Percentiles rank a stretch among this genome's conserved stretches.
These are phyloP conservation scores for Lodderomyces parapsilosis DNA, from an alignment of 1,139 yeast species.

Conservation along the genomic window DNA sequence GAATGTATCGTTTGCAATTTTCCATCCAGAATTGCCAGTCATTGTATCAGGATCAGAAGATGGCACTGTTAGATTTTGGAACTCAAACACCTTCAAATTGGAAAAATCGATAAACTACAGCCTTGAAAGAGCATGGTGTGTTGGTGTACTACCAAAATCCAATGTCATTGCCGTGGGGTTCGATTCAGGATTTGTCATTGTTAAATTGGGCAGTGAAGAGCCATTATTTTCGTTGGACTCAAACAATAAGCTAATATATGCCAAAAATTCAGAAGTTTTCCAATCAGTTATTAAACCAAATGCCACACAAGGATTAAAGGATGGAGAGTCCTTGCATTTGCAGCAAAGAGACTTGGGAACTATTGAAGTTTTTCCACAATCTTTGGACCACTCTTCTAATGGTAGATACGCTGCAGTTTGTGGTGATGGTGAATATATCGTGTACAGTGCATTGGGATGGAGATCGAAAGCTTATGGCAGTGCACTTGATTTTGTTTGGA, in stretches of 20 bases:
- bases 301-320: constrained; percentile 62
- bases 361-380: constrained; percentile 89
- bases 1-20: constrained; percentile 93
- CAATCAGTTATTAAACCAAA: constrained; percentile 77
- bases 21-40: constrained; percentile 94
- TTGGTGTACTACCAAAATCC: constrained; percentile 71
- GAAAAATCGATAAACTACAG: constrained; percentile 91
- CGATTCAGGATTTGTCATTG: constrained; percentile 87
- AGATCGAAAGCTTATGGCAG: constrained; percentile 91
- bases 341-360: constrained; percentile 87
- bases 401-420: constrained; percentile 96
- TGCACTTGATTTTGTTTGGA: constrained; percentile 91
- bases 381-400: constrained; percentile 88
- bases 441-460: constrained; percentile 97
- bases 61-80: constrained; percentile 78
- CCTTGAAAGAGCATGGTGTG: constrained; percentile 96
- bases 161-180: constrained; percentile 89
- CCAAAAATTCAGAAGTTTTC: constrained; percentile 87
- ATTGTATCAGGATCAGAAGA: constrained; percentile 83
- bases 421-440: constrained; percentile 97
- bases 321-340: constrained; percentile 76
- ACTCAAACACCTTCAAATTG: constrained; percentile 73
- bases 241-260: constrained; percentile 86
- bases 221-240: constrained; percentile 94
- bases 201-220: constrained; percentile 89